Evolutionary conservation across 2,329 filamentous ascomycete genomes (phyloP).

Genomic region (Paecilomyces sp.): DNA sequence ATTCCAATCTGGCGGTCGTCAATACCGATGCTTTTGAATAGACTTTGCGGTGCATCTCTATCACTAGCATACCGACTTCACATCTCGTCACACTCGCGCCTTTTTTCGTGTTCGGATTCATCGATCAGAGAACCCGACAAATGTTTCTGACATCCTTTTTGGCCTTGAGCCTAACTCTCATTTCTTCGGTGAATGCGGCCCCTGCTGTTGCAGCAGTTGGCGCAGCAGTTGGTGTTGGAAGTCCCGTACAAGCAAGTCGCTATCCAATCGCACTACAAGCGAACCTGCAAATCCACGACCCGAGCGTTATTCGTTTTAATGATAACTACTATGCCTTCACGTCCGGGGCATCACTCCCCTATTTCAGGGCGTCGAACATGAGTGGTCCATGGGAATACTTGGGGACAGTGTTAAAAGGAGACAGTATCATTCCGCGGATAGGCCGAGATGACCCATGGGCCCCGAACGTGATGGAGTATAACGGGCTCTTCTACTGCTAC

Average conservation of each 20-base stretch:
- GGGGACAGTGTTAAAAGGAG: slow-evolving; percentile 21
- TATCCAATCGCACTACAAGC: not conserved
- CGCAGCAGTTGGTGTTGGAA: not conserved
- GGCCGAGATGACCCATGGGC: slow-evolving; percentile 40
- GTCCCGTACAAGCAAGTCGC: not conserved
- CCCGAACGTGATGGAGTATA: slow-evolving; percentile 53
- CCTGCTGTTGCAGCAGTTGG: not conserved
- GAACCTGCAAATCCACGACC: not conserved
- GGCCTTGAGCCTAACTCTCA: not conserved
- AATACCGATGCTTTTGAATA: not conserved
- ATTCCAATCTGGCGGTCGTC: not conserved
- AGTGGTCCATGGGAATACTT: not conserved
- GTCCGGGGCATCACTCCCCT: not conserved
- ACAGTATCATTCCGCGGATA: slow-evolving; percentile 26
- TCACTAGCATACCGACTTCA: not conserved
- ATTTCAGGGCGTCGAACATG: not conserved
- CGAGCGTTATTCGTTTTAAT: not conserved
- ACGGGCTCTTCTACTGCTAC: slow-evolving; percentile 56
- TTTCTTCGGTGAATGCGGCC: not conserved
- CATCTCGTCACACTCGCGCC: not conserved
- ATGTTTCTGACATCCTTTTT: not conserved
- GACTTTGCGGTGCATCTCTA: not conserved
- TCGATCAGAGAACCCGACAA: not conserved
- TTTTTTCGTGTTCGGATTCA: not conserved
- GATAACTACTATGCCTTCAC: slow-evolving; percentile 1